Evolutionary conservation across 352 stramenopile species (phyloP).

Genomic region (Phytopythium vexans): DNA sequence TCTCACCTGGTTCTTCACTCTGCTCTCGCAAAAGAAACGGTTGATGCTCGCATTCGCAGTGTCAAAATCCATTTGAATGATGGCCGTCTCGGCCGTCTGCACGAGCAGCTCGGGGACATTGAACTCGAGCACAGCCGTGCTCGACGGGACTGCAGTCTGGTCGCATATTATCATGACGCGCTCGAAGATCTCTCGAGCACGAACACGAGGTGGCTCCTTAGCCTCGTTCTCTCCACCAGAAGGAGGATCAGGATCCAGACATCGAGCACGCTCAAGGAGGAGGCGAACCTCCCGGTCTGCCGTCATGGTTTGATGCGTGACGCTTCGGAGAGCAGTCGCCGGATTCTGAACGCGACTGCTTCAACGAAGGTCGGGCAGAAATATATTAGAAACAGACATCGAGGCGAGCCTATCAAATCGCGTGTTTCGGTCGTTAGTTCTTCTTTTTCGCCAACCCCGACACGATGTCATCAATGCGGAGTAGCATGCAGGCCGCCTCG

Average conservation of each 20-base stretch:
- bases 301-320: constrained; percentile 21
- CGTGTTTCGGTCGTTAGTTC: constrained; percentile 32
- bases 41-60: constrained; percentile 44
- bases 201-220: constrained; percentile 13
- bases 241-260: constrained; percentile 24
- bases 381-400: constrained; percentile 61
- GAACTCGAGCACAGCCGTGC: constrained; percentile 10
- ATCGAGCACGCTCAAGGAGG: constrained; percentile 39
- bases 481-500: constrained; percentile 97
- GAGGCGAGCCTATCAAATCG: constrained; percentile 6
- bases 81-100: constrained; percentile 64
- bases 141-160: constrained; percentile 36
- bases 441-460: constrained; percentile 97
- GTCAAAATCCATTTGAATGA: constrained; percentile 66
- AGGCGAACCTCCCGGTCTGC: constrained; percentile 50
- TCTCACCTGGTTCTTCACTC: constrained; percentile 74
- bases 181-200: constrained; percentile 30
- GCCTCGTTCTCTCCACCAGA: constrained; percentile 7
- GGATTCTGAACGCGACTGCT: neutral
- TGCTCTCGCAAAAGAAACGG: constrained; percentile 71
- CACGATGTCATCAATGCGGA: constrained; percentile 99
- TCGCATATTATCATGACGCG: constrained; percentile 23
- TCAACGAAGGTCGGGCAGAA: constrained; percentile 35
- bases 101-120: constrained; percentile 73
- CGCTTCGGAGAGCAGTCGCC: neutral